These are phyloP conservation scores for Celoporthe dispersa DNA, from an alignment of 2,329 filamentous ascomycete species.

Conservation along the genomic window DNA sequence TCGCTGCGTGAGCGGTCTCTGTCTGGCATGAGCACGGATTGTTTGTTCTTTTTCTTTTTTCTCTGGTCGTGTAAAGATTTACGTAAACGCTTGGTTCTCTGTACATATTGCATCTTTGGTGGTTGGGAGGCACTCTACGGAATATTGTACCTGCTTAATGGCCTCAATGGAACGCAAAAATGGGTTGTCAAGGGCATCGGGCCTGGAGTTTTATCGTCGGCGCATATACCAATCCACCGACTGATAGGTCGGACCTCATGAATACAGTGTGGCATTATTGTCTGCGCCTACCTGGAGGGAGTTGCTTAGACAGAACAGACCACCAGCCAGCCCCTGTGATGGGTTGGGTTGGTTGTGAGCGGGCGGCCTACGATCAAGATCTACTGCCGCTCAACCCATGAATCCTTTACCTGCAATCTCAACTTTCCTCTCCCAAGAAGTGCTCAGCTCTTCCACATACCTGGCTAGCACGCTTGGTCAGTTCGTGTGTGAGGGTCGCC, in stretches of 20 bases:
- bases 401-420: neutral
- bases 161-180: conserved; percentile 20
- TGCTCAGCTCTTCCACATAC: neutral
- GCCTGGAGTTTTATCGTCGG: conserved; percentile 6
- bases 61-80: neutral
- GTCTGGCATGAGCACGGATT: neutral
- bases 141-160: conserved; percentile 14
- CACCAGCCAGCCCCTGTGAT: too few relatives aligned
- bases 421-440: neutral
- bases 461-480: neutral
- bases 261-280: neutral
- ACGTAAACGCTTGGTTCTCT: conserved; percentile 13
- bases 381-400: neutral
- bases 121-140: conserved; percentile 1
- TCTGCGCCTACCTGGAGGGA: neutral
- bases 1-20: conserved; percentile 14
- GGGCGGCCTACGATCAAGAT: neutral
- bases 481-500: neutral
- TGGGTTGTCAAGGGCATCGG: conserved; percentile 5
- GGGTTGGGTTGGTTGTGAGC: neutral
- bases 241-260: neutral
- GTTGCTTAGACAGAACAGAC: neutral
- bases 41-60: neutral
- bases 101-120: conserved; percentile 23
- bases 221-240: neutral